These are phyloP conservation scores for Penicillium pancosmium DNA, from an alignment of 495 filamentous ascomycete genomes.

Conservation along the genomic window DNA sequence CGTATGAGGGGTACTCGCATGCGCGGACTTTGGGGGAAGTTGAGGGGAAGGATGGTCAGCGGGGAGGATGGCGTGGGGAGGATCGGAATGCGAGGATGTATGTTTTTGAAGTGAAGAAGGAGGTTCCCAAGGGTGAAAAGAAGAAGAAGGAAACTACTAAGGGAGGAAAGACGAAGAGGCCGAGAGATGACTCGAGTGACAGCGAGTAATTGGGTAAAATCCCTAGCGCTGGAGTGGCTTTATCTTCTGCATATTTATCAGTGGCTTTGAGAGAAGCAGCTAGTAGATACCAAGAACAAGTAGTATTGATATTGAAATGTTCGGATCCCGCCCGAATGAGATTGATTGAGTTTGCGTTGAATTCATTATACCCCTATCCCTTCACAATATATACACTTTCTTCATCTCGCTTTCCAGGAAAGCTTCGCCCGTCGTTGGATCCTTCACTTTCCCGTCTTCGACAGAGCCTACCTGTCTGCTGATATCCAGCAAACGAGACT, in stretches of 20 bases:
- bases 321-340: slow-evolving; percentile 3
- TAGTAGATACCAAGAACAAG: too few relatives aligned
- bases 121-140: slow-evolving; percentile 31
- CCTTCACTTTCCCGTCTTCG: slow-evolving; percentile 67
- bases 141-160: slow-evolving; percentile 53
- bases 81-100: slow-evolving; percentile 74
- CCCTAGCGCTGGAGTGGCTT: too few relatives aligned
- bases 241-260: too few relatives aligned
- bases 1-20: slow-evolving; percentile 86
- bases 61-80: slow-evolving; percentile 76
- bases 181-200: slow-evolving; percentile 49
- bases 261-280: too few relatives aligned
- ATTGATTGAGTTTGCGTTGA: neutral
- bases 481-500: slow-evolving; percentile 70
- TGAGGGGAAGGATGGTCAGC: slow-evolving; percentile 55
- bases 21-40: slow-evolving; percentile 84
- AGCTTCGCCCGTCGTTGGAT: slow-evolving; percentile 74
- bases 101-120: slow-evolving; percentile 71
- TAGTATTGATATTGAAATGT: neutral
- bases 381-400: slow-evolving; percentile 87
- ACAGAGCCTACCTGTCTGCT: slow-evolving; percentile 63
- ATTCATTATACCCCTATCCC: neutral
- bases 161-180: slow-evolving; percentile 37
- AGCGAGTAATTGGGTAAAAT: slow-evolving; percentile 23
- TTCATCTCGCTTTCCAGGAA: slow-evolving; percentile 64